Evolutionary conservation across 225 moss, liverwort and hornwort genomes (phyloP), one percentile per base, ranked within the genome.

Genomic region (Sphagnum tenellum): DNA sequence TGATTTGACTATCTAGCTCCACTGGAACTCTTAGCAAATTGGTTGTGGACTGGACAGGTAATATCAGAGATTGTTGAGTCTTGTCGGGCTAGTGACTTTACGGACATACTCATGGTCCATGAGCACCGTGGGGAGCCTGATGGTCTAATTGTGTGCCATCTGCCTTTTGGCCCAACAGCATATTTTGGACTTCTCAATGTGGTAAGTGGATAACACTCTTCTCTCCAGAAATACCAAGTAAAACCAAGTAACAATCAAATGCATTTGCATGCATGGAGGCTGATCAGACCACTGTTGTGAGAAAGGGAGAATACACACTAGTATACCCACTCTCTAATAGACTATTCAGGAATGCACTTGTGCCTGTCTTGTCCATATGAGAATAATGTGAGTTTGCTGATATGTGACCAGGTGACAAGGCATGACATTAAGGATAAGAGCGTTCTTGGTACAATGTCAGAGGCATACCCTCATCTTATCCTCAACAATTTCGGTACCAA

Each of bases 91-190:
- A 84, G 86, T 71, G 92, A 92, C 60, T 96, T 92, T 52, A 88
- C 89, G 5, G 92, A 96, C 76, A 83, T 96, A 72, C 68, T 96
- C 47, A 87, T 96, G 92, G 89, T 96, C 55, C 95, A 96, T 70
- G 95, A 96, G 80, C 95, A 96, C 72, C 82, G 92, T 76, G 95
- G 95, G 67, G 83, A 88, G 69, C 95, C 95, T 48, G 95, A 96
- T 76, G 95, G 95, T 50, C 69, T 96, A 50, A 96, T 96, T 68
- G 75, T 96, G 67, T 92, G 92, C 63, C 95, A 96, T 71, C 88
- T 92, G 53, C 95, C 95, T 49, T 96, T 81, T 62, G 95, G 95
- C 14, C 95, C 95, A 47, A 96, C 95, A 57, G 95, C 95, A 8
- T 96, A 96, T 70, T 96, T 96, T 62, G 95, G 95, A 65, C 95